Conservation (phyloP, 768 basidiomycete genomes). For the Pilatotrama ljubarskyi region DNA sequence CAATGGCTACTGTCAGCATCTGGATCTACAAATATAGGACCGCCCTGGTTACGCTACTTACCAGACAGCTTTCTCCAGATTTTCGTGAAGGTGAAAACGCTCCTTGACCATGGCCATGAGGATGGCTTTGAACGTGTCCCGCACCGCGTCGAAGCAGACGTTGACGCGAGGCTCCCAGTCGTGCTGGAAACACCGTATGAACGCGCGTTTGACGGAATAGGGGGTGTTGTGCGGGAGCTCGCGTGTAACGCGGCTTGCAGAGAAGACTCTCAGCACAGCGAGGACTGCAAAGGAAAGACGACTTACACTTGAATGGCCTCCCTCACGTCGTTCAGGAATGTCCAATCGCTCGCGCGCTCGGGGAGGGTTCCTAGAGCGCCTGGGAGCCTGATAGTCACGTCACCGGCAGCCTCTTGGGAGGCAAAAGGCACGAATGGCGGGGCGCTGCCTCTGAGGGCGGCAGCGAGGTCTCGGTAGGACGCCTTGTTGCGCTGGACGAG, state of each 20-base stretch:
- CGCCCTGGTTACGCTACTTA: neutral
- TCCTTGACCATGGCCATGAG: conserved; percentile 31
- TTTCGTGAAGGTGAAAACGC: too few relatives aligned
- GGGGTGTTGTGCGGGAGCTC: conserved; percentile 48
- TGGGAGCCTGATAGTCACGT: too few relatives aligned
- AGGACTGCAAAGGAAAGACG: neutral
- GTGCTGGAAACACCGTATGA: conserved; percentile 39
- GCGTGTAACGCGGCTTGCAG: conserved; percentile 39
- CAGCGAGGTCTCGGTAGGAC: conserved; percentile 36
- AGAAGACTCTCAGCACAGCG: neutral
- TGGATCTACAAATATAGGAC: neutral
- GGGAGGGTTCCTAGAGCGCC: too few relatives aligned
- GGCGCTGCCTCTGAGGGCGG: conserved; percentile 37
- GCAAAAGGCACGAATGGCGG: conserved; percentile 45
- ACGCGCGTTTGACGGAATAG: conserved; percentile 39
- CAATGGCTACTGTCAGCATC: neutral
- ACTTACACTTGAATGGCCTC: neutral
- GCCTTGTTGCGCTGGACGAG: conserved; percentile 39
- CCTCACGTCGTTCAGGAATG: neutral
- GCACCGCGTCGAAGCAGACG: conserved; percentile 37
- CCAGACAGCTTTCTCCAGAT: too few relatives aligned
- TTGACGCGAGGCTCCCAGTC: conserved; percentile 39
- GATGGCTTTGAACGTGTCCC: conserved; percentile 34
- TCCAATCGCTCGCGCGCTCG: neutral
- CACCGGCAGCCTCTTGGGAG: neutral